phyloP scores from a whole-genome alignment of 768 basidiomycete species.

The Jaapia argillacea region DNA sequence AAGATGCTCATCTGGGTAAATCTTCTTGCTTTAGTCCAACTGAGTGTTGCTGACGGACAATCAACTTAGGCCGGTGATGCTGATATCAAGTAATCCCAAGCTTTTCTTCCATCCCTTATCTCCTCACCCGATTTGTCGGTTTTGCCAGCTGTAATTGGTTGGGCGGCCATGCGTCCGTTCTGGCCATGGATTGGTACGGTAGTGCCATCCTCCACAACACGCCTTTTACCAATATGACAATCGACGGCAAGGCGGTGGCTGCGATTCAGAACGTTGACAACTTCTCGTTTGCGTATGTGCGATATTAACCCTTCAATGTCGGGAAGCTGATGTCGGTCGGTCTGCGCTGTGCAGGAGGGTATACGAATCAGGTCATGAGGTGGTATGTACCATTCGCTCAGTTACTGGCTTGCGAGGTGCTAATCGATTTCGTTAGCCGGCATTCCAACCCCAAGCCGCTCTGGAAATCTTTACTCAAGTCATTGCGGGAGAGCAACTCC shows the following conservation, averaged over 20 bases:
- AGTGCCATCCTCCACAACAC: slow-evolving; percentile 27
- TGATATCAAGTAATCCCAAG: slow-evolving; percentile 20
- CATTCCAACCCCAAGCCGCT: slow-evolving; percentile 49
- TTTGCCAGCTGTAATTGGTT: slow-evolving; percentile 28
- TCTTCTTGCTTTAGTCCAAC: slow-evolving; percentile 22
- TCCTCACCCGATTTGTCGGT: neutral
- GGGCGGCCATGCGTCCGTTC: slow-evolving; percentile 25
- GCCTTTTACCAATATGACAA: slow-evolving; percentile 44
- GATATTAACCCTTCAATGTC: too few species aligned
- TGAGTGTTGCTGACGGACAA: slow-evolving; percentile 19
- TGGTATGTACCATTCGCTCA: slow-evolving; percentile 32
- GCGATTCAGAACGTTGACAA: slow-evolving; percentile 57
- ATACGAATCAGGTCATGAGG: slow-evolving; percentile 50
- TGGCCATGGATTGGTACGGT: slow-evolving; percentile 39
- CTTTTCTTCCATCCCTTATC: neutral
- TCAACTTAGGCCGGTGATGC: slow-evolving; percentile 35
- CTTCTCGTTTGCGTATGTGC: slow-evolving; percentile 60
- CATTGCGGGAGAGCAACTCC: slow-evolving; percentile 37
- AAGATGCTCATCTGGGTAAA: slow-evolving; percentile 32
- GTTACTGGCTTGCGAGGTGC: neutral
- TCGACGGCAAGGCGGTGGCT: slow-evolving; percentile 40
- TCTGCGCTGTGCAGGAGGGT: too few species aligned
- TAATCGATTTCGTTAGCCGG: slow-evolving; percentile 29
- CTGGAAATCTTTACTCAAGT: slow-evolving; percentile 52
- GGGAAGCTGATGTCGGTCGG: too few species aligned